These are phyloP conservation scores for Saccharomyces hybrid DNA, from an alignment of 1,139 yeast genomes.

Conservation along the genomic window DNA sequence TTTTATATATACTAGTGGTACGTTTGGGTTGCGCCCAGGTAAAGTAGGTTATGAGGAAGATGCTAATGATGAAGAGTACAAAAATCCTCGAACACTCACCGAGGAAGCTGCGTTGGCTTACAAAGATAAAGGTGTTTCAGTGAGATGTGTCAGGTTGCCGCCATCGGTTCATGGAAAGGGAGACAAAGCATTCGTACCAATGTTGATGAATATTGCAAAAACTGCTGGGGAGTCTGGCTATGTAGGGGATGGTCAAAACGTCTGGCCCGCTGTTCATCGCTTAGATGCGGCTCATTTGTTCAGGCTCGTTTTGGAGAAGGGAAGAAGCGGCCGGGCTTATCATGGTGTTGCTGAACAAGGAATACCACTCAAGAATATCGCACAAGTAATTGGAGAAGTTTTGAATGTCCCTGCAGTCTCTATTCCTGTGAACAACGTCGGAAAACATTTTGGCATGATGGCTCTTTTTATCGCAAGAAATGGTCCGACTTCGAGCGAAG, in stretches of 20 bases:
- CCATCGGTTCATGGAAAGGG: constrained; percentile 29
- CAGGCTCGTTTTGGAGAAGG: constrained; percentile 19
- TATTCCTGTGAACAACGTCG: constrained; percentile 10
- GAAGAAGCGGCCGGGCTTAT: constrained; percentile 5
- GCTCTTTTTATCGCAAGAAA: constrained; percentile 7
- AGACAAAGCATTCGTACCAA: constrained; percentile 19
- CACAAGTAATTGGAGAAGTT: constrained; percentile 21
- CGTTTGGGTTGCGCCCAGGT: constrained; percentile 6
- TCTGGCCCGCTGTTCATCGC: constrained; percentile 31
- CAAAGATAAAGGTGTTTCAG: constrained; percentile 22
- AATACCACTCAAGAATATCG: constrained; percentile 22
- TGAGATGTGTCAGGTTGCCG: constrained; percentile 22
- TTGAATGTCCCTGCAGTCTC: constrained; percentile 12
- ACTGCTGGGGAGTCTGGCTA: constrained; percentile 17
- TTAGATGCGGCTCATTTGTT: constrained; percentile 29
- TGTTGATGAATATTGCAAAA: constrained; percentile 12
- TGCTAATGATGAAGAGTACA: neutral
- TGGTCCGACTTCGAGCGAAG: constrained; percentile 10
- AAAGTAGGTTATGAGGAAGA: constrained; percentile 2
- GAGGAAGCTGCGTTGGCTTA: constrained; percentile 9
- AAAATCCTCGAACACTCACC: constrained; percentile 5
- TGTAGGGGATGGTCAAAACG: constrained; percentile 25
- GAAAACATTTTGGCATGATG: constrained; percentile 11
- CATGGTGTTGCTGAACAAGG: constrained; percentile 25
- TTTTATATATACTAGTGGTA: constrained; percentile 20